Conservation (phyloP, 139 green algal genomes). For the Ettlia oleoabundans region DNA sequence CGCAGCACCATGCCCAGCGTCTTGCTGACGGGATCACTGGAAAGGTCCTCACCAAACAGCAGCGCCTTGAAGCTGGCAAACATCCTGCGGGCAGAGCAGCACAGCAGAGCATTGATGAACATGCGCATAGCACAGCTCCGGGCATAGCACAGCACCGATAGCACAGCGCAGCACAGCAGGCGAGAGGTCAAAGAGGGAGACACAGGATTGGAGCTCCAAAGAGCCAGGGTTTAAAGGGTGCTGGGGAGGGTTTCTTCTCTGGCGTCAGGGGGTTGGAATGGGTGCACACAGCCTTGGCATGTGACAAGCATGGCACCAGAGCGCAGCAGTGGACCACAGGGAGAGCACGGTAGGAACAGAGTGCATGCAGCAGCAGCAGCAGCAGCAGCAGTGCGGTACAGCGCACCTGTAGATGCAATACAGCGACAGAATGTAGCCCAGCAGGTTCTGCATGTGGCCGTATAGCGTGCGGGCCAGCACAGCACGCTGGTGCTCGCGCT, state of each 20-base stretch:
- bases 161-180: too few species aligned
- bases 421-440: constrained; percentile 81
- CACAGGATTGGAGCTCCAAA: too few species aligned
- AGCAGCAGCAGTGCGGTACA: too few species aligned
- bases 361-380: too few species aligned
- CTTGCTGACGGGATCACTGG: constrained; percentile 74
- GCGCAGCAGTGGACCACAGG: neutral
- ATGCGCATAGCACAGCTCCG: too few species aligned
- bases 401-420: constrained; percentile 80
- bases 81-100: constrained; percentile 62
- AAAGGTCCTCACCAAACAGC: constrained; percentile 84
- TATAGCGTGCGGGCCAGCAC: constrained; percentile 72
- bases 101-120: neutral
- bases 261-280: too few species aligned
- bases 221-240: too few species aligned
- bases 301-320: neutral
- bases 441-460: constrained; percentile 82
- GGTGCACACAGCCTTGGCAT: neutral
- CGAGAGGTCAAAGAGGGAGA: too few species aligned
- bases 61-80: constrained; percentile 69
- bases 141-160: too few species aligned
- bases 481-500: constrained; percentile 70
- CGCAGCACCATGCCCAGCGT: constrained; percentile 67
- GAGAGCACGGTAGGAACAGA: neutral
- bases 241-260: too few species aligned